phyloP scores from a whole-genome alignment of 2,329 filamentous ascomycete genomes.

The Macrophomina tecta region DNA sequence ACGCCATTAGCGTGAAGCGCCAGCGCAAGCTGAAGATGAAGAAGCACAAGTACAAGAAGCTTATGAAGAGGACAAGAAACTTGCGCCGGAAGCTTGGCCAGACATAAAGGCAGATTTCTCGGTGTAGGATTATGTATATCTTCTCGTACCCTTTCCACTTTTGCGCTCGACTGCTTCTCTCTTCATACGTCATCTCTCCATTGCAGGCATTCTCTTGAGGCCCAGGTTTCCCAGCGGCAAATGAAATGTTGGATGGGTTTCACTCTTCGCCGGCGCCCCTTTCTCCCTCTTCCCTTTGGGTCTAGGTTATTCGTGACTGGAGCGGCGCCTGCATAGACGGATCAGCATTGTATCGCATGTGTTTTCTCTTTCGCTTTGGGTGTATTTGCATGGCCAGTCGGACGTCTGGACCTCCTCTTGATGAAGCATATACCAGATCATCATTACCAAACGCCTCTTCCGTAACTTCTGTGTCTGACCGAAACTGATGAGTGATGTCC shows the following conservation, averaged over 20 bases:
- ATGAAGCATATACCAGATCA: constrained; percentile 11
- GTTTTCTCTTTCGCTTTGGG: background rate
- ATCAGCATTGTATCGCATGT: constrained; percentile 16
- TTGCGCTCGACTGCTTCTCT: background rate
- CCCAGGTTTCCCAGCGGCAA: background rate
- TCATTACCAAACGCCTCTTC: background rate
- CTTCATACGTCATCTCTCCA: background rate
- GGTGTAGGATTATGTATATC: constrained; percentile 15
- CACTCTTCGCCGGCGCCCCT: background rate
- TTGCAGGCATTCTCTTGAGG: constrained; percentile 3
- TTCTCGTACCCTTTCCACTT: background rate
- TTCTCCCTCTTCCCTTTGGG: background rate
- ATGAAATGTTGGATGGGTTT: background rate
- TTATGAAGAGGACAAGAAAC: constrained; percentile 90
- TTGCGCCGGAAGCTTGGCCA: constrained; percentile 78
- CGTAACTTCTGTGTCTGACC: background rate
- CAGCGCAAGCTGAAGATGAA: constrained; percentile 98
- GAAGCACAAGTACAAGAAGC: constrained; percentile 99
- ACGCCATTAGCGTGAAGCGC: constrained; percentile 87
- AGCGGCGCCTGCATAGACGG: constrained; percentile 22
- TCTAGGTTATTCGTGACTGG: constrained; percentile 13
- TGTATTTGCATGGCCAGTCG: background rate
- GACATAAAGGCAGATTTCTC: constrained; percentile 33
- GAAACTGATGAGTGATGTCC: too few relatives aligned
- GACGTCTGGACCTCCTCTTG: background rate